phyloP scores from a whole-genome alignment of 2,329 filamentous ascomycete genomes.

The Botryosphaeria dothidea region DNA sequence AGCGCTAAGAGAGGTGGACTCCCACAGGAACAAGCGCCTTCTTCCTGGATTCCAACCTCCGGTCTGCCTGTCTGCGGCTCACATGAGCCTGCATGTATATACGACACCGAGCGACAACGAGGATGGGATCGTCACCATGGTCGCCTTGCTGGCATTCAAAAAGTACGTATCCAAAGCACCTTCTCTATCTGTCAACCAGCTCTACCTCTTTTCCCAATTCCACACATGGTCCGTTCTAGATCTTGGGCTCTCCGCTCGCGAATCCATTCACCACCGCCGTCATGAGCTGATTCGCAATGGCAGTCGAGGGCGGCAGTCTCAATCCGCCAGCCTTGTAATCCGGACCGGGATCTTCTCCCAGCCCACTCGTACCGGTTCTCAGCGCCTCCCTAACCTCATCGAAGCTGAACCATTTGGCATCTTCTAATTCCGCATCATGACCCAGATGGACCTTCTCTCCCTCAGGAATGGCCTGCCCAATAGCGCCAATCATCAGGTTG shows the following conservation, averaged over 20 bases:
- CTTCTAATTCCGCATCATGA: slow-evolving; percentile 88
- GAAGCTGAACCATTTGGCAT: slow-evolving; percentile 83
- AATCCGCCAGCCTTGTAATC: slow-evolving; percentile 76
- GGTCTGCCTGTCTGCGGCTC: too few relatives aligned
- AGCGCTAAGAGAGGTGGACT: background rate
- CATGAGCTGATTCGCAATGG: slow-evolving; percentile 90
- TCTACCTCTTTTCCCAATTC: background rate
- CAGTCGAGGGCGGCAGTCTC: slow-evolving; percentile 79
- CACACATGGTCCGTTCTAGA: slow-evolving; percentile 28
- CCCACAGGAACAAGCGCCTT: background rate
- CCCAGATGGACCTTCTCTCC: slow-evolving; percentile 81
- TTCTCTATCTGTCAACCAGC: background rate
- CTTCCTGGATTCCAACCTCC: too few relatives aligned
- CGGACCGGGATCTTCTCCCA: slow-evolving; percentile 65
- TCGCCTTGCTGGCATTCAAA: too few relatives aligned
- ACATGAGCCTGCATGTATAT: background rate
- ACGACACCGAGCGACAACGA: background rate
- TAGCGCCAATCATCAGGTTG: slow-evolving; percentile 62
- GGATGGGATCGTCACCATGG: background rate
- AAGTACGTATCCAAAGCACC: background rate
- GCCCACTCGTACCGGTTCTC: slow-evolving; percentile 62
- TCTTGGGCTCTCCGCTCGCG: slow-evolving; percentile 53
- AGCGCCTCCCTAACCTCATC: slow-evolving; percentile 80
- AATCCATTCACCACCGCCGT: slow-evolving; percentile 77
- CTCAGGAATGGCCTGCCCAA: slow-evolving; percentile 76